Conservation (phyloP, 2,329 filamentous ascomycete genomes). For the Pseudocercospora fijiensis region DNA sequence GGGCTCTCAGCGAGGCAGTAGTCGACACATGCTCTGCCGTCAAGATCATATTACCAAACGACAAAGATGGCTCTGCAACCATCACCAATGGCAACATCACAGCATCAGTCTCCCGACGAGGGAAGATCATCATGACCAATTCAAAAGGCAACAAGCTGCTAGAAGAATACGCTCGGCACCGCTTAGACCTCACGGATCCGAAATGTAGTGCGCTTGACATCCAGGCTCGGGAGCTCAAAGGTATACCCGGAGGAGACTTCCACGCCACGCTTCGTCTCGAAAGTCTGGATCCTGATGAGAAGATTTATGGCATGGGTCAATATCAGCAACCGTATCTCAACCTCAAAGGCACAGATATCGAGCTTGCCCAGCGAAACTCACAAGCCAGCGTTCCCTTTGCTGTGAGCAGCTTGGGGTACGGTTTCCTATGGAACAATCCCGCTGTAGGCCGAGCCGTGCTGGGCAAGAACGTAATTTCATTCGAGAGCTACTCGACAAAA, state of each 20-base stretch:
- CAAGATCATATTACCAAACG: slow-evolving; percentile 17
- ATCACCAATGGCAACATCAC: slow-evolving; percentile 53
- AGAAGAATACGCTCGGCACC: slow-evolving; percentile 55
- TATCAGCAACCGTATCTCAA: slow-evolving; percentile 65
- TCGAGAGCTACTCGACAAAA: slow-evolving; percentile 60
- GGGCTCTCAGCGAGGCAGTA: slow-evolving; percentile 41
- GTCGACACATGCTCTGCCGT: background rate
- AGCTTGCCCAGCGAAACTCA: slow-evolving; percentile 65
- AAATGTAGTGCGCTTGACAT: slow-evolving; percentile 60
- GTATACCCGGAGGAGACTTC: slow-evolving; percentile 54
- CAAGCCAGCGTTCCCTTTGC: slow-evolving; percentile 65
- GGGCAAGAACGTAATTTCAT: slow-evolving; percentile 61
- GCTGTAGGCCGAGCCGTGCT: slow-evolving; percentile 61
- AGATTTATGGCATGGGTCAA: slow-evolving; percentile 68
- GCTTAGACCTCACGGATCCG: slow-evolving; percentile 54
- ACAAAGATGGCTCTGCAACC: slow-evolving; percentile 34
- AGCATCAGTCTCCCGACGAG: slow-evolving; percentile 48
- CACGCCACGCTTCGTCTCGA: slow-evolving; percentile 61
- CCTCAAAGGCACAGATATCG: slow-evolving; percentile 62
- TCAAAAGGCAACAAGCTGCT: slow-evolving; percentile 46
- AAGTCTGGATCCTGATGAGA: slow-evolving; percentile 53
- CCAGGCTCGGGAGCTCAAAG: slow-evolving; percentile 59
- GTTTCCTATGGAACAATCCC: slow-evolving; percentile 67
- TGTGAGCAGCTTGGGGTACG: slow-evolving; percentile 60
- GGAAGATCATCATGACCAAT: slow-evolving; percentile 54